These are phyloP conservation scores for Hyaloraphidium curvatum DNA, from an alignment of 192 early-diverging fungal genomes.

Conservation along the genomic window DNA sequence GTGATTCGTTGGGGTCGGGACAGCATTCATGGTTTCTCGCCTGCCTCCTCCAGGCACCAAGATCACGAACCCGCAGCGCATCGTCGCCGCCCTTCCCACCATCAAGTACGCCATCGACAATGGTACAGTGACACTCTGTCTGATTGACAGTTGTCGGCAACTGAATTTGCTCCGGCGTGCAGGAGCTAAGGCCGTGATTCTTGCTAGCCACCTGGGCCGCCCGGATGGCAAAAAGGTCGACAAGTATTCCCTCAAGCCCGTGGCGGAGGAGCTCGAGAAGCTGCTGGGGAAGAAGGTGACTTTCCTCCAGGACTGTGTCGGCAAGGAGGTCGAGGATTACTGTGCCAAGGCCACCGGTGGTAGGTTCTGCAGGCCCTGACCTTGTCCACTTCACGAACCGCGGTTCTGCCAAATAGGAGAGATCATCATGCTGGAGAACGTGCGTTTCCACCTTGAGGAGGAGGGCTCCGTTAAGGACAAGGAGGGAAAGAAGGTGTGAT, in stretches of 20 bases:
- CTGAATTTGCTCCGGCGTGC: neutral
- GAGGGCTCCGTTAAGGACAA: conserved; percentile 85
- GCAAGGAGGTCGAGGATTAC: conserved; percentile 58
- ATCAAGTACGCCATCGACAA: conserved; percentile 77
- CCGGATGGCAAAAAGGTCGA: conserved; percentile 73
- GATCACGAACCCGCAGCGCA: conserved; percentile 95
- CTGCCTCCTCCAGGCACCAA: no score
- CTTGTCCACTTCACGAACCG: neutral
- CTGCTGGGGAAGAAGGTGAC: conserved; percentile 65
- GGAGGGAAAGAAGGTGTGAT: conserved; percentile 53
- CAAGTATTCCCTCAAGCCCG: conserved; percentile 86
- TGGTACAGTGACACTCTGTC: conserved; percentile 25
- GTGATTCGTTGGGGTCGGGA: no score
- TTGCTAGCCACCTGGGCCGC: conserved; percentile 95
- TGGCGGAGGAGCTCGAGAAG: conserved; percentile 57
- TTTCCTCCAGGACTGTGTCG: conserved; percentile 90
- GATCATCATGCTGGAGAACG: conserved; percentile 89
- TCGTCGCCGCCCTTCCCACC: conserved; percentile 82
- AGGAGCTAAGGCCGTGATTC: conserved; percentile 72
- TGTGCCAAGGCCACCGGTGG: conserved; percentile 39
- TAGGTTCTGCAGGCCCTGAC: neutral
- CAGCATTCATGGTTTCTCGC: no score
- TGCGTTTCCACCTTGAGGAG: conserved; percentile 96
- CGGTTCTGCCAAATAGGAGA: conserved; percentile 33
- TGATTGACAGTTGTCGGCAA: no score